Conservation (phyloP, 805 yeast species). For the Pichia occidentalis region DNA sequence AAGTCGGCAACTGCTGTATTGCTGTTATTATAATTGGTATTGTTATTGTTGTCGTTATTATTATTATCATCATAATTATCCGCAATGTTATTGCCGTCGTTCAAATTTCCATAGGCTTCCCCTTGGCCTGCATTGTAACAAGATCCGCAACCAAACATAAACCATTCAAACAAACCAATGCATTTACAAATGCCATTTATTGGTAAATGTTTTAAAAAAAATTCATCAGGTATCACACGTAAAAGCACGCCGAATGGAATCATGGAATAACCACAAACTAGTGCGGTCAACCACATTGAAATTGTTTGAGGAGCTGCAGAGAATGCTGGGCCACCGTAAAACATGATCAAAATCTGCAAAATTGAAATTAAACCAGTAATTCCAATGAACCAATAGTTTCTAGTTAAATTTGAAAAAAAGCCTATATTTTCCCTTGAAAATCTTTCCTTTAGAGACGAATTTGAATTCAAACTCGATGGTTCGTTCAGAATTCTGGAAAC, state of each 20-base stretch:
- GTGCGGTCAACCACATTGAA: constrained; percentile 84
- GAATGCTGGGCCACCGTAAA: constrained; percentile 95
- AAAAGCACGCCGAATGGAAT: constrained; percentile 74
- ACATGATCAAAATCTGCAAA: constrained; percentile 85
- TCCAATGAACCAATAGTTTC: constrained; percentile 74
- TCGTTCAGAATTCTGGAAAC: constrained; percentile 89
- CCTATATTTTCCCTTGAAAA: constrained; percentile 62
- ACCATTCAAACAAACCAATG: constrained; percentile 16
- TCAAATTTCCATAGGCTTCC: background rate
- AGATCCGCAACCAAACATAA: constrained; percentile 16
- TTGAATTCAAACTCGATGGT: constrained; percentile 48
- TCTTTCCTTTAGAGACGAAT: constrained; percentile 50
- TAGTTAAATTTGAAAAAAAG: constrained; percentile 72
- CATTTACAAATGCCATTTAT: constrained; percentile 38
- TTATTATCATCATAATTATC: constrained; percentile 1
- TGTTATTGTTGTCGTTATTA: background rate
- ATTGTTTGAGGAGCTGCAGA: constrained; percentile 73
- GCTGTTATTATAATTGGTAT: background rate
- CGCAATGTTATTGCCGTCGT: background rate
- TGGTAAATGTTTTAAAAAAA: constrained; percentile 66
- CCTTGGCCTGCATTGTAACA: background rate
- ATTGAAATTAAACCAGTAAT: constrained; percentile 74
- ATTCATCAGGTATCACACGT: constrained; percentile 76
- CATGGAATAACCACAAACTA: constrained; percentile 72
- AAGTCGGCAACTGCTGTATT: no score